A percentile compares a stretch with the other conserved stretches of the same genome.
phyloP scores from a whole-genome alignment of 306 rosid species.

The Sphenostylis stenocarpa region DNA sequence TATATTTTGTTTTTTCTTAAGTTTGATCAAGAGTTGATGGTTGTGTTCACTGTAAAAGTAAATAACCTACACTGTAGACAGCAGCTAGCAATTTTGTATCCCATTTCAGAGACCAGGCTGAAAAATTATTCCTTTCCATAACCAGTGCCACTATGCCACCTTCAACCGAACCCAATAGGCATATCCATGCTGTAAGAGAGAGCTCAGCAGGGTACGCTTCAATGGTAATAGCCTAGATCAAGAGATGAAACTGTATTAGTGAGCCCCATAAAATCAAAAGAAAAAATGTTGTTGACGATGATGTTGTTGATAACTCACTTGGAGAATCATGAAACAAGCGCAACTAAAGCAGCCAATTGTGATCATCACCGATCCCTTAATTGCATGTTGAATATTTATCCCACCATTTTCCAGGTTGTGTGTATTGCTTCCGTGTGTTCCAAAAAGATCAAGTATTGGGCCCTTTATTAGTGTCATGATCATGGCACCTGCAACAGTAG shows the following conservation, averaged over 20 bases:
- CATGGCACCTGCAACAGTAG: conserved; percentile 95
- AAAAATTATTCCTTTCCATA: conserved; percentile 69
- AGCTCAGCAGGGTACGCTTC: conserved; percentile 88
- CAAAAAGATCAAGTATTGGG: conserved; percentile 55
- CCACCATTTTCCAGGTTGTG: conserved; percentile 40
- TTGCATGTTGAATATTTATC: conserved; percentile 47
- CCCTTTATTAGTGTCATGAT: conserved; percentile 83
- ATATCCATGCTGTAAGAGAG: conserved; percentile 95
- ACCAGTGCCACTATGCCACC: conserved; percentile 76
- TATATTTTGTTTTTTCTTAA: background rate
- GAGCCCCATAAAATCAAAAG: background rate
- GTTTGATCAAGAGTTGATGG: background rate
- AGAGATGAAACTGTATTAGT: conserved; percentile 17
- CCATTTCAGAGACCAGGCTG: conserved; percentile 79
- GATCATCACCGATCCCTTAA: conserved; percentile 83
- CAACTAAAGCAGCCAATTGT: conserved; percentile 81
- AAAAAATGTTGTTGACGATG: background rate
- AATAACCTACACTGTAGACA: conserved; percentile 61
- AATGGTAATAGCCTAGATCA: conserved; percentile 68
- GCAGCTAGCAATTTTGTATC: conserved; percentile 71
- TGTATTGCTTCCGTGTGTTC: conserved; percentile 38
- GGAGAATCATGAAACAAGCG: conserved; percentile 84
- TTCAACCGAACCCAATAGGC: conserved; percentile 73
- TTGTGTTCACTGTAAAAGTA: background rate
- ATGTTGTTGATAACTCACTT: conserved; percentile 43